Conservation (phyloP, 345 rosid species). For the Eucalyptus regnans region DNA sequence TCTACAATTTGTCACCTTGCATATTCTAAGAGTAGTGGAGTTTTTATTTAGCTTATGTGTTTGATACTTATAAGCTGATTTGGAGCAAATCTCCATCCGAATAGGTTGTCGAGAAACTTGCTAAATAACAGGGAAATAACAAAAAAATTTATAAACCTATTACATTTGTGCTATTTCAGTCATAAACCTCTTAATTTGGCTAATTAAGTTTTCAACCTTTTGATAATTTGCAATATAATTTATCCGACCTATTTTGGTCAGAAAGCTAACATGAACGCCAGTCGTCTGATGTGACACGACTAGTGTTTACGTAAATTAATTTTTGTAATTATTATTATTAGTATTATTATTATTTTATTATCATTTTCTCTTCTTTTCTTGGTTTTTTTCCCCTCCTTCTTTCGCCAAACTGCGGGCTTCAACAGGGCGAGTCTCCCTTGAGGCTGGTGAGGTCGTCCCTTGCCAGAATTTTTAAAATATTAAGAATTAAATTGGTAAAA, state of each 20-base stretch:
- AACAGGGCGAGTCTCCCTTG: rapidly evolving
- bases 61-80: neutral
- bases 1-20: neutral
- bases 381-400: neutral
- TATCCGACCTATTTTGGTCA: too few relatives aligned
- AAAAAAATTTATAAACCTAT: too few relatives aligned
- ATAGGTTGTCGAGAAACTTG: neutral
- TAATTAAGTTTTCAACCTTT: rapidly evolving
- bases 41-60: neutral
- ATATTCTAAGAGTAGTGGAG: neutral
- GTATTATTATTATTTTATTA: neutral
- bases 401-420: rapidly evolving
- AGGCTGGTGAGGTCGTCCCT: neutral
- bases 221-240: neutral
- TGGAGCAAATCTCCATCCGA: neutral
- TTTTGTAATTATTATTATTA: too few relatives aligned
- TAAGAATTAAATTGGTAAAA: rapidly evolving
- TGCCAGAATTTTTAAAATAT: too few relatives aligned
- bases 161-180: too few relatives aligned
- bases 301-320: too few relatives aligned
- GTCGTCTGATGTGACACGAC: rapidly evolving
- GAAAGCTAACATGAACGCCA: neutral
- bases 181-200: rapidly evolving
- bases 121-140: neutral
- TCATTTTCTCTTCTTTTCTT: neutral